Conservation (phyloP, 208 protist genomes). For the Trypanosoma melophagium region DNA sequence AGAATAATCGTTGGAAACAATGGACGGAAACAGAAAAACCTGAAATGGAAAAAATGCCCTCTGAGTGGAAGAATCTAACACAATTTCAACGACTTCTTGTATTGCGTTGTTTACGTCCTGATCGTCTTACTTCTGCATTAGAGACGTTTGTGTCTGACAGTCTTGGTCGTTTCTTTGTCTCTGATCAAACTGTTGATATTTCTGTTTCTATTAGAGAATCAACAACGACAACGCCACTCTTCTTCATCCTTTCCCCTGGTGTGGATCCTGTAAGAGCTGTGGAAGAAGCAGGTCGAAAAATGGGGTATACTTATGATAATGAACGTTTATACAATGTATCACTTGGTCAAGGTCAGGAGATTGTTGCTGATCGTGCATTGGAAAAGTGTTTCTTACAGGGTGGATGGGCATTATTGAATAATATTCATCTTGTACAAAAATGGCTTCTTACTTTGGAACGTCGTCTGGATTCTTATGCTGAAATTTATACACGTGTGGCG, state of each 20-base stretch:
- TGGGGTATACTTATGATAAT: conserved; percentile 95
- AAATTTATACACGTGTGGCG: conserved; percentile 90
- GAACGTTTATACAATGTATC: conserved; percentile 96
- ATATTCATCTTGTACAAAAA: conserved; percentile 97
- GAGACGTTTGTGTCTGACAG: conserved; percentile 90
- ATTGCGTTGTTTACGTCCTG: conserved; percentile 95
- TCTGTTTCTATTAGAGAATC: conserved; percentile 94
- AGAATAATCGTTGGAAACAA: conserved; percentile 92
- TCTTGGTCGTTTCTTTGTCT: conserved; percentile 95
- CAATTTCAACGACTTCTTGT: conserved; percentile 96
- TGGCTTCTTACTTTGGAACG: conserved; percentile 97
- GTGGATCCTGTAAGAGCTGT: conserved; percentile 96
- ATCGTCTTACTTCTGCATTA: conserved; percentile 95
- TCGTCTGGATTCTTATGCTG: conserved; percentile 91
- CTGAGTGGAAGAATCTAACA: conserved; percentile 94
- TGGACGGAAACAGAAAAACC: conserved; percentile 92
- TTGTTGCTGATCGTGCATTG: conserved; percentile 95
- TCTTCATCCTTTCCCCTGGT: conserved; percentile 99
- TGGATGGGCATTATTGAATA: conserved; percentile 98
- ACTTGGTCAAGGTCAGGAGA: conserved; percentile 98
- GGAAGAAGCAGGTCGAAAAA: conserved; percentile 93
- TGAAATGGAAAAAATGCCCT: conserved; percentile 90
- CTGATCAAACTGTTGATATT: conserved; percentile 94
- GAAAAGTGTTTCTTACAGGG: conserved; percentile 91
- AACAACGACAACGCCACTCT: conserved; percentile 94